phyloP scores from a whole-genome alignment of 106 monocot genomes.

The Allium cepa region DNA sequence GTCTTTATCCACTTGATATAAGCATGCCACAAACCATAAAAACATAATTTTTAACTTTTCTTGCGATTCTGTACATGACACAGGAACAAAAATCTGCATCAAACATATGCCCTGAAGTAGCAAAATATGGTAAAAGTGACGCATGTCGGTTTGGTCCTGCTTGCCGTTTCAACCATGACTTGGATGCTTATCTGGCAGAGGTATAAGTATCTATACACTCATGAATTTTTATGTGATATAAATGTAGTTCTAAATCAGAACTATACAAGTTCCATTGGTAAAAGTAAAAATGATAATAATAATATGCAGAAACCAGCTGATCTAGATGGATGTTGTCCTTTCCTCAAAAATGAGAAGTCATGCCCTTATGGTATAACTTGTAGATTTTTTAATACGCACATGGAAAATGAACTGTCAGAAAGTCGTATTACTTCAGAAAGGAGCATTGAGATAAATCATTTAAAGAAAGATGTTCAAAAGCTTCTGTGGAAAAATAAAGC shows the following conservation, averaged over 20 bases:
- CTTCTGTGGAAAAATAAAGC: conserved; percentile 91
- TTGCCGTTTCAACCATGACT: conserved; percentile 89
- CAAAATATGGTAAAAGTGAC: conserved; percentile 45
- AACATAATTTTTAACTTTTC: neutral
- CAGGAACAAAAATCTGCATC: conserved; percentile 64
- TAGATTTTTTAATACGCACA: conserved; percentile 58
- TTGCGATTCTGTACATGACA: neutral
- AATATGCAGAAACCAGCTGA: conserved; percentile 78
- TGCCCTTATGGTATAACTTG: conserved; percentile 92
- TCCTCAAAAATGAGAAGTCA: conserved; percentile 20
- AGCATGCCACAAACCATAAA: too few species aligned
- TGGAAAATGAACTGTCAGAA: conserved; percentile 6
- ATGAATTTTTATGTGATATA: neutral
- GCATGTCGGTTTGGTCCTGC: conserved; percentile 40
- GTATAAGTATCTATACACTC: conserved; percentile 19
- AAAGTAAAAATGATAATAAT: neutral
- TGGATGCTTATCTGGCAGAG: conserved; percentile 67
- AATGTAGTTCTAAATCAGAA: neutral
- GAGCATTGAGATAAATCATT: conserved; percentile 47
- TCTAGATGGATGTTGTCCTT: conserved; percentile 78
- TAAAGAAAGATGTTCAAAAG: conserved; percentile 81
- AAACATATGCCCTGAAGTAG: conserved; percentile 73
- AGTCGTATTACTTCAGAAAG: conserved; percentile 17
- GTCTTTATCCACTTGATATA: too few species aligned
- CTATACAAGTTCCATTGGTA: too few species aligned